Conservation (phyloP, 2,329 filamentous ascomycete genomes). For the Bipolaris oryzae region DNA sequence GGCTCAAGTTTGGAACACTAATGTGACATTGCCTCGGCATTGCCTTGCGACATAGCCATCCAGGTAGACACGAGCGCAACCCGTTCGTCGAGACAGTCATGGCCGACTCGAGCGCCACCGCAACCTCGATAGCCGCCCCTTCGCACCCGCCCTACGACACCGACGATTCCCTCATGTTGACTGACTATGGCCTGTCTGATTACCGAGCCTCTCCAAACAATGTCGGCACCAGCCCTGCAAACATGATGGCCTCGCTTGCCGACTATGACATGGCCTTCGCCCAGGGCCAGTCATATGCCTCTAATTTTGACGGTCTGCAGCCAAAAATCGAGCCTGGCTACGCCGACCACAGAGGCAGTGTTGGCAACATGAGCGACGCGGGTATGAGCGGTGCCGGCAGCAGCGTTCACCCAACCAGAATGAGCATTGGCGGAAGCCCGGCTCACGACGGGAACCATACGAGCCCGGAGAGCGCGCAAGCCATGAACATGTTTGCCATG, state of each 20-base stretch:
- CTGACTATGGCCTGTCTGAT: slow-evolving; percentile 44
- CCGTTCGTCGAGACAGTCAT: slow-evolving; percentile 27
- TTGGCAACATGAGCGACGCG: slow-evolving; percentile 42
- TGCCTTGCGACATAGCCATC: slow-evolving; percentile 11
- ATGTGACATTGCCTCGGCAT: slow-evolving; percentile 30
- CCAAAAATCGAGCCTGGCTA: slow-evolving; percentile 33
- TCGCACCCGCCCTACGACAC: slow-evolving; percentile 37
- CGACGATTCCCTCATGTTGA: slow-evolving; percentile 44
- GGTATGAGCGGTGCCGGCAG: slow-evolving; percentile 32
- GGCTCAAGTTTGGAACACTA: slow-evolving; percentile 10
- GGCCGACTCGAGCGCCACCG: slow-evolving; percentile 37
- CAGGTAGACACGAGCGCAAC: slow-evolving; percentile 22
- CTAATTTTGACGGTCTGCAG: slow-evolving; percentile 28
- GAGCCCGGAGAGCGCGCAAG: slow-evolving; percentile 44
- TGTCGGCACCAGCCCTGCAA: slow-evolving; percentile 30
- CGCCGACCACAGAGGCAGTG: slow-evolving; percentile 38
- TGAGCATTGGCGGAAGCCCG: slow-evolving; percentile 44
- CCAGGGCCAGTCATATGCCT: slow-evolving; percentile 30
- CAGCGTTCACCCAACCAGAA: slow-evolving; percentile 35
- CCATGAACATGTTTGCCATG: slow-evolving; percentile 39
- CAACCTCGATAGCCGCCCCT: slow-evolving; percentile 37
- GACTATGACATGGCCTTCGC: slow-evolving; percentile 42
- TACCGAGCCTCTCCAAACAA: slow-evolving; percentile 35
- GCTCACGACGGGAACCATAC: slow-evolving; percentile 43
- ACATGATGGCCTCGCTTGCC: slow-evolving; percentile 39